These are phyloP conservation scores for Blastocystis sp. DNA, from an alignment of 352 stramenopile genomes.

Conservation along the genomic window DNA sequence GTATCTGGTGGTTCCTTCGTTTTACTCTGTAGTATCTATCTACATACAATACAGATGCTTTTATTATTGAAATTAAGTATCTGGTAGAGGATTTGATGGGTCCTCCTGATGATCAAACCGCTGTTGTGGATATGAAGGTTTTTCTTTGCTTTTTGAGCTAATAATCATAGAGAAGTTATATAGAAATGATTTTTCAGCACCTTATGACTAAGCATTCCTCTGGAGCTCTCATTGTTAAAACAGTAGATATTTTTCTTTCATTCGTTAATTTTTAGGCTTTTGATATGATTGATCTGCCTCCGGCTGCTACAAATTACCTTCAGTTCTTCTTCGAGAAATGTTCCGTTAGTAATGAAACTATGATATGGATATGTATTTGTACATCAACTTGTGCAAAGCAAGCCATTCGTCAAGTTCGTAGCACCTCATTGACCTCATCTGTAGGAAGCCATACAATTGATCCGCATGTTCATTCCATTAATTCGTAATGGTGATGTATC, in stretches of 20 bases:
- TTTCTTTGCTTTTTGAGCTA: background rate
- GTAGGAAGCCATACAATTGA: slow-evolving; percentile 37
- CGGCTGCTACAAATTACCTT: background rate
- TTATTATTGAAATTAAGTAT: slow-evolving; percentile 24
- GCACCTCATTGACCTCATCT: background rate
- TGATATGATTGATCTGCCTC: slow-evolving; percentile 43
- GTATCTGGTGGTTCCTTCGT: background rate
- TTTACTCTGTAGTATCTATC: background rate
- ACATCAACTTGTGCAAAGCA: slow-evolving; percentile 1
- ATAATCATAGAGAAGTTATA: background rate
- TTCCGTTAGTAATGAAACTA: background rate
- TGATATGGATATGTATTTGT: slow-evolving; percentile 43
- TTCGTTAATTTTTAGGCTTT: slow-evolving; percentile 6
- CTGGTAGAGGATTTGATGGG: background rate
- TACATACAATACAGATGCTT: background rate
- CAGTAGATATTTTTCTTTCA: background rate
- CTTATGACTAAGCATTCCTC: background rate
- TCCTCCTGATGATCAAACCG: background rate
- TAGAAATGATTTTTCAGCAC: background rate
- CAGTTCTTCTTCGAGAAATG: slow-evolving; percentile 1
- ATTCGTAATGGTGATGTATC: background rate
- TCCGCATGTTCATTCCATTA: background rate
- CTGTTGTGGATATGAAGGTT: slow-evolving; percentile 12
- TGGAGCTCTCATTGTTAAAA: background rate
- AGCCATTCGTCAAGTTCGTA: background rate